phyloP scores from a whole-genome alignment of 176 grass and related monocot genomes.

The Oryza glumipatula region DNA sequence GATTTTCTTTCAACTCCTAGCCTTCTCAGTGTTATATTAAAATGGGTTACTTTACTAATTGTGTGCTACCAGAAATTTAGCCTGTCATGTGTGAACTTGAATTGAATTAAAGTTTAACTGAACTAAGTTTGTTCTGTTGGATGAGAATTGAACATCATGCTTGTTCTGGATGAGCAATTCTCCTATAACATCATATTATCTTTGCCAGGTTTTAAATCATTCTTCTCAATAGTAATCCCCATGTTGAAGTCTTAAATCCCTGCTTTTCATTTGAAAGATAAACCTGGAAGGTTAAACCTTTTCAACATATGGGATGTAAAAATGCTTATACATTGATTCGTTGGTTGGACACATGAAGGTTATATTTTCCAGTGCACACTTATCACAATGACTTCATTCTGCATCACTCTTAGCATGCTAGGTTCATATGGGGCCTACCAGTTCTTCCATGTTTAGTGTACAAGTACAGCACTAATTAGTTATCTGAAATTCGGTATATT shows the following conservation, averaged over 20 bases:
- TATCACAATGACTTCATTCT: neutral
- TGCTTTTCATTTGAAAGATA: conserved; percentile 4
- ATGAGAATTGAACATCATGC: neutral
- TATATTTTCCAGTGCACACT: neutral
- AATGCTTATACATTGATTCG: conserved; percentile 4
- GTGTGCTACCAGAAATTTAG: neutral
- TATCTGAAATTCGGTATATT: conserved; percentile 30
- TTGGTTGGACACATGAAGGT: conserved; percentile 3
- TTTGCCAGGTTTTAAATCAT: neutral
- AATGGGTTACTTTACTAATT: neutral
- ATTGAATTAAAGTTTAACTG: neutral
- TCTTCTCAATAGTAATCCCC: neutral
- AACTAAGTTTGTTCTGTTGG: conserved; percentile 1
- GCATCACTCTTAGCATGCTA: neutral
- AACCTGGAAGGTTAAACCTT: neutral
- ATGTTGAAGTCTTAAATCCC: neutral
- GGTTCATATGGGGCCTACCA: neutral
- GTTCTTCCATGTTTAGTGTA: conserved; percentile 29
- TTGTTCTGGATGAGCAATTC: neutral
- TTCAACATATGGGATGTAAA: neutral
- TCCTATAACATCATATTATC: neutral
- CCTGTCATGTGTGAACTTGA: too few relatives aligned
- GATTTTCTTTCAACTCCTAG: conserved; percentile 2
- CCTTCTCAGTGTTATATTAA: conserved; percentile 6
- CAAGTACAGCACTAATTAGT: conserved; percentile 24